Conservation (phyloP, 331 rosid species). For the Malus hybrid region DNA sequence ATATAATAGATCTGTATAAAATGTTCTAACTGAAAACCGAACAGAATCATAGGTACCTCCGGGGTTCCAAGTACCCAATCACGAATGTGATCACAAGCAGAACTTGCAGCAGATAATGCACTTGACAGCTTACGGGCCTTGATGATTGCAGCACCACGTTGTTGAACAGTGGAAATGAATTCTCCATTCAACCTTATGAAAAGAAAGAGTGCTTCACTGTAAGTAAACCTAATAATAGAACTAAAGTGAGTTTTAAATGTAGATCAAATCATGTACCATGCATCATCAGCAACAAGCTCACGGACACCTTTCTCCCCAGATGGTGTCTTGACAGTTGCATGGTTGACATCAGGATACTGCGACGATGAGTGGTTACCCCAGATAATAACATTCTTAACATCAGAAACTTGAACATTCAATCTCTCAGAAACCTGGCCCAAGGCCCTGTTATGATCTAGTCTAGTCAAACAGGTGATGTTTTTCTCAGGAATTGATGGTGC, state of each 20-base stretch:
- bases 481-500: slow-evolving; percentile 95
- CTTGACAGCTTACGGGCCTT: slow-evolving; percentile 91
- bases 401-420: slow-evolving; percentile 65
- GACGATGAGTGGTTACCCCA: slow-evolving; percentile 95
- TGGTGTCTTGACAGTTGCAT: slow-evolving; percentile 63
- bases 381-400: slow-evolving; percentile 73
- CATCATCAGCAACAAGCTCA: slow-evolving; percentile 67
- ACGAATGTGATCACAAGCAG: slow-evolving; percentile 96
- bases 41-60: slow-evolving; percentile 38
- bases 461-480: slow-evolving; percentile 79
- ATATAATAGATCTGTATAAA: not conserved
- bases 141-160: slow-evolving; percentile 93
- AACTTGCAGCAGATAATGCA: slow-evolving; percentile 83
- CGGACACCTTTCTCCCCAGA: slow-evolving; percentile 71
- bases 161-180: slow-evolving; percentile 81
- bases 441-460: slow-evolving; percentile 96
- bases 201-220: not conserved
- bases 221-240: not conserved
- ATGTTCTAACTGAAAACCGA: not conserved
- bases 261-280: slow-evolving; percentile 43
- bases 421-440: slow-evolving; percentile 95
- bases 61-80: slow-evolving; percentile 96
- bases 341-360: slow-evolving; percentile 87
- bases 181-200: slow-evolving; percentile 70
- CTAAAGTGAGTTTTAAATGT: not conserved